Percentiles rank a stretch among this genome's conserved stretches.
These are phyloP conservation scores for Xylaria sp. DNA, from an alignment of 2,329 filamentous ascomycete species.

Conservation along the genomic window DNA sequence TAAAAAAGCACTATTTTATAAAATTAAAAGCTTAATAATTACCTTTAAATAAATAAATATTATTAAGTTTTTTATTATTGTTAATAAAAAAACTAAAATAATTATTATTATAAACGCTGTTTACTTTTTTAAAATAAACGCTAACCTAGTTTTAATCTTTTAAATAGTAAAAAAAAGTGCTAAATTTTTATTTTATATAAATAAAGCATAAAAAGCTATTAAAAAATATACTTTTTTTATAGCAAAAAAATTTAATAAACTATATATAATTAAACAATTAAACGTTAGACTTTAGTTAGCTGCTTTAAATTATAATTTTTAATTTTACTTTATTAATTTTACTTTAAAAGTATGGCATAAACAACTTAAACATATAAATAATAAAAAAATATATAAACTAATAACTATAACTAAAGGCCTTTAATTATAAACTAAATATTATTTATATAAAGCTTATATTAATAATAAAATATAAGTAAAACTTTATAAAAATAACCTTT, in stretches of 20 bases:
- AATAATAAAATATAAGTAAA: neutral
- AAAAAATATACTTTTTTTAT: neutral
- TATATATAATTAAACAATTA: neutral
- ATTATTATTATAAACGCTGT: neutral
- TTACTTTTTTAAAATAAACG: neutral
- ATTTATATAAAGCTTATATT: neutral
- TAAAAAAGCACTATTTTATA: too few relatives aligned
- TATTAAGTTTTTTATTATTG: neutral
- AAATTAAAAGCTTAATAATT: too few relatives aligned
- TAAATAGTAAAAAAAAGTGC: neutral
- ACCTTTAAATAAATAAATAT: slow-evolving; percentile 1
- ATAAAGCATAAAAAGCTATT: neutral
- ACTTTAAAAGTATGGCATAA: neutral
- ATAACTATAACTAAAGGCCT: neutral
- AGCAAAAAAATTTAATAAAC: neutral
- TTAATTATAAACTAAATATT: neutral
- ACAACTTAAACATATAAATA: neutral
- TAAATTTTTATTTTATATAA: neutral
- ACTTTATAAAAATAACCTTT: neutral
- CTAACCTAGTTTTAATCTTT: neutral
- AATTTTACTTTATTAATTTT: neutral
- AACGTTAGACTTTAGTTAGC: neutral
- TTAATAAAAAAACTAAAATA: neutral
- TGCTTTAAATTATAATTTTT: neutral
- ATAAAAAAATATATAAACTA: neutral